phyloP scores from a whole-genome alignment of 345 rosid species.

The Angophora floribunda region DNA sequence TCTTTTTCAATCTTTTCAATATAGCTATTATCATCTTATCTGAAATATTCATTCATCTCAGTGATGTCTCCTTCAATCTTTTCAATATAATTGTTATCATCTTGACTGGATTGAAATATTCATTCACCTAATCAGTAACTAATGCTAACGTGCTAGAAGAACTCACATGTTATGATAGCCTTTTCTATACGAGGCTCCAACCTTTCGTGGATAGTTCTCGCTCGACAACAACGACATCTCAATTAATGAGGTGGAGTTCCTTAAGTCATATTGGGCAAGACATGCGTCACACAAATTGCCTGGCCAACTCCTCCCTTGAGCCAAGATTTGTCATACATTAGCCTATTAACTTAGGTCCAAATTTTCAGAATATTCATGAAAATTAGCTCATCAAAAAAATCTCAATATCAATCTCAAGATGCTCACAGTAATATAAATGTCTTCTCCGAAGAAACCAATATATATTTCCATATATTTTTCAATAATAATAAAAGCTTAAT shows the following conservation, averaged over 20 bases:
- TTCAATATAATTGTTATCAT: no score
- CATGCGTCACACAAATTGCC: accelerated
- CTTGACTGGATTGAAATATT: background rate
- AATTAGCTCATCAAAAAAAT: background rate
- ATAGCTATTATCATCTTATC: no score
- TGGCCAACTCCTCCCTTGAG: background rate
- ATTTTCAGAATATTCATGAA: background rate
- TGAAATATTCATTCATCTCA: background rate
- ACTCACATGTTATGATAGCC: accelerated
- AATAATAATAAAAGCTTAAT: background rate
- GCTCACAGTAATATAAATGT: background rate
- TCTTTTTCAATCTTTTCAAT: background rate
- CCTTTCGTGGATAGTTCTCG: accelerated
- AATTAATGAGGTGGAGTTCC: background rate
- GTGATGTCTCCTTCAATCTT: background rate
- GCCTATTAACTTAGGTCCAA: background rate
- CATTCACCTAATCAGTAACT: background rate
- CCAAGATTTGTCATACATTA: background rate
- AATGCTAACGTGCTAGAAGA: background rate
- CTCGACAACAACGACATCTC: accelerated
- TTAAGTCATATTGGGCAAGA: background rate
- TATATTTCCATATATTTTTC: background rate
- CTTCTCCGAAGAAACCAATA: background rate
- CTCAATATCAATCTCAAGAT: background rate
- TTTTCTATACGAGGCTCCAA: accelerated